Evolutionary conservation across 1,139 yeast species (phyloP).

Genomic region (Lipomyces yarrowii): DNA sequence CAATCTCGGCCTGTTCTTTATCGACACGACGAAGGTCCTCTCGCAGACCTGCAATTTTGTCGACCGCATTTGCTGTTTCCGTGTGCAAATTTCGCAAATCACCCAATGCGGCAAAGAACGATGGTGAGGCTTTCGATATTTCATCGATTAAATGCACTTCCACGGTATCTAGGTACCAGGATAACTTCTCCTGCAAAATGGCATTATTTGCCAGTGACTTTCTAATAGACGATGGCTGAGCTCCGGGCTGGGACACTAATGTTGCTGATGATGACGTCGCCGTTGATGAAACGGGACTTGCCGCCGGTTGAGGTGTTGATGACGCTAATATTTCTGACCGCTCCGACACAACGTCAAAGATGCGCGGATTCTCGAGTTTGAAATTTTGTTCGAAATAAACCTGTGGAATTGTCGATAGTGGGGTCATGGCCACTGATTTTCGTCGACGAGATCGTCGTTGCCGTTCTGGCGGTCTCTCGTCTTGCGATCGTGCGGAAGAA

Average conservation of each 20-base stretch:
- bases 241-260: neutral
- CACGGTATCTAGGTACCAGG: conserved; percentile 80
- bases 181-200: conserved; percentile 74
- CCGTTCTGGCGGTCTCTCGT: neutral
- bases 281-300: conserved; percentile 3
- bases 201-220: conserved; percentile 51
- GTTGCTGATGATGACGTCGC: neutral
- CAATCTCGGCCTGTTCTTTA: conserved; percentile 54
- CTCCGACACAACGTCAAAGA: conserved; percentile 73
- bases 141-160: conserved; percentile 80
- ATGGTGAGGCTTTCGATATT: conserved; percentile 79
- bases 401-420: conserved; percentile 57
- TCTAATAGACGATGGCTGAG: conserved; percentile 19
- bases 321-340: conserved; percentile 49
- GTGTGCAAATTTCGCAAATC: conserved; percentile 67
- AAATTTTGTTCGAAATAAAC: conserved; percentile 71
- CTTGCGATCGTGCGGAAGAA: conserved; percentile 9
- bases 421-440: conserved; percentile 29
- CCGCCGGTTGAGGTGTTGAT: conserved; percentile 29
- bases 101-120: conserved; percentile 81
- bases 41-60: conserved; percentile 52
- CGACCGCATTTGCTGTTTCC: conserved; percentile 58
- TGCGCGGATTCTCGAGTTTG: conserved; percentile 84
- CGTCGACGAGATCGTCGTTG: neutral
- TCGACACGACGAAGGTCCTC: conserved; percentile 51